Evolutionary conservation across 192 early-diverging fungal species (phyloP).

Genomic region (Coemansia sp.): DNA sequence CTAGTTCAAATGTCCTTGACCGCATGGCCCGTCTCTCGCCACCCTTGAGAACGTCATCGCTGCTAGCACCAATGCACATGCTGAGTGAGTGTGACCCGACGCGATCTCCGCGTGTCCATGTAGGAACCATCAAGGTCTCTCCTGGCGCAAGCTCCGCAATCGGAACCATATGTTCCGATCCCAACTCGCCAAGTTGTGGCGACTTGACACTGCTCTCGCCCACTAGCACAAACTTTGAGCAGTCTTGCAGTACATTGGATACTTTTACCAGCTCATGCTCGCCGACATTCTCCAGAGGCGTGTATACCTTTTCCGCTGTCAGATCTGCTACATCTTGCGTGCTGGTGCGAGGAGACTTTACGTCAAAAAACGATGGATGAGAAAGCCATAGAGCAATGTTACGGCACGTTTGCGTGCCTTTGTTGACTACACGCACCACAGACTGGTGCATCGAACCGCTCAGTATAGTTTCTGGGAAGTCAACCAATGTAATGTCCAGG

Average conservation of each 20-base stretch:
- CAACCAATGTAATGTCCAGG: slow-evolving; percentile 71
- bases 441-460: slow-evolving; percentile 77
- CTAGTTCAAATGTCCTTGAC: slow-evolving; percentile 32
- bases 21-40: slow-evolving; percentile 16
- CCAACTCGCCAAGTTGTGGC: not conserved
- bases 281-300: not conserved
- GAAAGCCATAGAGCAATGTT: slow-evolving; percentile 72
- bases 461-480: slow-evolving; percentile 72
- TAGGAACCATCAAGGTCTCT: slow-evolving; percentile 65
- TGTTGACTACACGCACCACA: slow-evolving; percentile 78
- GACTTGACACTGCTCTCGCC: slow-evolving; percentile 4
- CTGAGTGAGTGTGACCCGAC: slow-evolving; percentile 74
- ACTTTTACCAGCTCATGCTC: slow-evolving; percentile 14
- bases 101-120: slow-evolving; percentile 89
- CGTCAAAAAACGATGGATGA: slow-evolving; percentile 80
- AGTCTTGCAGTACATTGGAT: slow-evolving; percentile 28
- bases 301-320: slow-evolving; percentile 6
- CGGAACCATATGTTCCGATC: too few species aligned
- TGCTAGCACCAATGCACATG: slow-evolving; percentile 22
- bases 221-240: slow-evolving; percentile 26
- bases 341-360: slow-evolving; percentile 13
- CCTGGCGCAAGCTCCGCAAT: slow-evolving; percentile 58
- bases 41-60: not conserved
- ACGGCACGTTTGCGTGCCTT: slow-evolving; percentile 68
- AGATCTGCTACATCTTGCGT: not conserved